Conservation (phyloP, 2,329 filamentous ascomycete species). For the Fusarium sublunatum region DNA sequence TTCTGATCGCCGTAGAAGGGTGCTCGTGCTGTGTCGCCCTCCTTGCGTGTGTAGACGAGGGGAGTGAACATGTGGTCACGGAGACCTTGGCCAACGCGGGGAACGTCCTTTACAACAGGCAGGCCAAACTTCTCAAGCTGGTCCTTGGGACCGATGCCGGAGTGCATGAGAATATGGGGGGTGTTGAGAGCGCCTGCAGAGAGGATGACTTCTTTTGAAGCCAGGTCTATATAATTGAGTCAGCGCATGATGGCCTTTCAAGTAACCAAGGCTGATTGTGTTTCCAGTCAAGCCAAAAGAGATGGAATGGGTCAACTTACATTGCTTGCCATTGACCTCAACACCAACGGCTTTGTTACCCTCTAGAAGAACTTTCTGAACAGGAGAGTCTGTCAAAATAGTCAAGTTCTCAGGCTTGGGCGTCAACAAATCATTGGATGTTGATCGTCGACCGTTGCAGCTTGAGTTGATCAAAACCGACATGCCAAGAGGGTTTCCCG, state of each 20-base stretch:
- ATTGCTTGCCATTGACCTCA: constrained; percentile 31
- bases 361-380: constrained; percentile 35
- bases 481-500: constrained; percentile 68
- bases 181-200: constrained; percentile 56
- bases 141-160: constrained; percentile 30
- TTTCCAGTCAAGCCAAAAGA: neutral
- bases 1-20: constrained; percentile 58
- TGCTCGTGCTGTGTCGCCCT: constrained; percentile 56
- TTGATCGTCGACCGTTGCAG: constrained; percentile 60
- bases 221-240: constrained; percentile 41
- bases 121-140: constrained; percentile 31
- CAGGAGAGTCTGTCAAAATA: constrained; percentile 30
- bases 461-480: constrained; percentile 62
- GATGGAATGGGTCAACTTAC: constrained; percentile 4
- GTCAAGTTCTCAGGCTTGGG: constrained; percentile 57
- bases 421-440: constrained; percentile 61
- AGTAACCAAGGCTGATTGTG: neutral
- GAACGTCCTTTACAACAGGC: constrained; percentile 46
- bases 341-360: constrained; percentile 35
- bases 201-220: constrained; percentile 57
- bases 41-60: constrained; percentile 54
- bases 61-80: constrained; percentile 55
- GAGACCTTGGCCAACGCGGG: constrained; percentile 55
- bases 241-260: neutral
- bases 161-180: constrained; percentile 57